These are phyloP conservation scores for Tulasnella sp. DNA, from an alignment of 768 basidiomycete species.

Conservation along the genomic window DNA sequence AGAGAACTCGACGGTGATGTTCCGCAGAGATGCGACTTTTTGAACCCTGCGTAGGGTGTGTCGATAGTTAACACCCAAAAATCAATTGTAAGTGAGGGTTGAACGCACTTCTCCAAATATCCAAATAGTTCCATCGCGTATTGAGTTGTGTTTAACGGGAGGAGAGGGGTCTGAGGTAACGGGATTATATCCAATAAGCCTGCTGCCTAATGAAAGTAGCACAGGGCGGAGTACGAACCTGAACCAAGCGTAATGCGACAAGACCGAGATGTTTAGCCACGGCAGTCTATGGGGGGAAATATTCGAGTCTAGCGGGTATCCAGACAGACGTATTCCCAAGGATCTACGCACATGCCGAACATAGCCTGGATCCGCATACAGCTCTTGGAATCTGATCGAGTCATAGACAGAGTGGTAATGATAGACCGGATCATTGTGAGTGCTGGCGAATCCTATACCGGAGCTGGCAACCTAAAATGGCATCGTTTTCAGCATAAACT, in stretches of 20 bases:
- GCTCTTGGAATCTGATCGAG: constrained; percentile 50
- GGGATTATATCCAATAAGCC: too few relatives aligned
- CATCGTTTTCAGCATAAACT: too few relatives aligned
- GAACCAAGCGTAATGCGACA: constrained; percentile 41
- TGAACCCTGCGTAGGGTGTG: constrained; percentile 36
- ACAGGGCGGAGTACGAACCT: too few relatives aligned
- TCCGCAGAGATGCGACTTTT: constrained; percentile 27
- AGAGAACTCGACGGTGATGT: constrained; percentile 23
- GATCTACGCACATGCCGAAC: constrained; percentile 46
- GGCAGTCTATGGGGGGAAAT: constrained; percentile 38
- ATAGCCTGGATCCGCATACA: constrained; percentile 68
- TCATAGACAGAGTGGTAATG: constrained; percentile 42
- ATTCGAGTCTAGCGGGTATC: not conserved
- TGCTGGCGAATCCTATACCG: constrained; percentile 30
- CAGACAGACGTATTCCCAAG: not conserved
- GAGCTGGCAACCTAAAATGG: constrained; percentile 30
- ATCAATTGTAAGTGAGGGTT: not conserved
- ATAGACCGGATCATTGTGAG: constrained; percentile 49
- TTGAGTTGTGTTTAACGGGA: constrained; percentile 61
- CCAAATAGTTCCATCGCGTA: constrained; percentile 44
- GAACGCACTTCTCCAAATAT: constrained; percentile 43
- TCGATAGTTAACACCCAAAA: not conserved
- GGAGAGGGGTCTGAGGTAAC: constrained; percentile 29
- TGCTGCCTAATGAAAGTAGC: too few relatives aligned
- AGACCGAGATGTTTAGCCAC: constrained; percentile 57